Evolutionary conservation across 1,139 yeast genomes (phyloP).

Genomic region (Suhomyces bribrorum): DNA sequence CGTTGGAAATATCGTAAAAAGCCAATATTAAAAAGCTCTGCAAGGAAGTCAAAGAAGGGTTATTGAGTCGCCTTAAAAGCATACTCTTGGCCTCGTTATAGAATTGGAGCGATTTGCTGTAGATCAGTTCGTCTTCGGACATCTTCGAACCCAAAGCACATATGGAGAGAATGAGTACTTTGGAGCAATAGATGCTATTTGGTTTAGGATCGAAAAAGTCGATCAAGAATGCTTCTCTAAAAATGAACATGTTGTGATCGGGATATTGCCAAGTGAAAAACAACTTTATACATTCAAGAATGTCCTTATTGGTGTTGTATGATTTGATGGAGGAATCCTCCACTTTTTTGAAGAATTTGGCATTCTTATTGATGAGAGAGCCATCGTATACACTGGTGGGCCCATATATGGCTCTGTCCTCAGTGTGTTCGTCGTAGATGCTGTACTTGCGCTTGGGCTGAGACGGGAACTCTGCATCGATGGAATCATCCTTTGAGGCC

Average conservation of each 20-base stretch:
- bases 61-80: conserved; percentile 41
- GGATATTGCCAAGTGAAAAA: conserved; percentile 70
- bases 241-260: conserved; percentile 61
- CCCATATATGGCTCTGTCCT: conserved; percentile 41
- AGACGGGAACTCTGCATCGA: neutral
- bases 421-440: conserved; percentile 12
- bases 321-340: conserved; percentile 27
- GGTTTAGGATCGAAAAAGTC: conserved; percentile 56
- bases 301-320: conserved; percentile 41
- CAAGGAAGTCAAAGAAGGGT: conserved; percentile 45
- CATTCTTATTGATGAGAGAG: conserved; percentile 26
- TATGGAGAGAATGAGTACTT: conserved; percentile 51
- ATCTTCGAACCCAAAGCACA: conserved; percentile 59
- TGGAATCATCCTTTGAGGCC: neutral
- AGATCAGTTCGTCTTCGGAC: conserved; percentile 44
- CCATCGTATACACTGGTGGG: conserved; percentile 54
- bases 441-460: conserved; percentile 3
- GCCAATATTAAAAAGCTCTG: conserved; percentile 55
- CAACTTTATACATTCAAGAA: conserved; percentile 51
- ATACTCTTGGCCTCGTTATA: conserved; percentile 48
- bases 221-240: conserved; percentile 62
- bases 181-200: conserved; percentile 51
- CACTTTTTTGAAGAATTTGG: conserved; percentile 17
- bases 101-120: conserved; percentile 39
- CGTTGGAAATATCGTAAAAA: conserved; percentile 58